Evolutionary conservation across 495 filamentous ascomycete genomes (phyloP).

Genomic region (Hypoxylon cercidicola): DNA sequence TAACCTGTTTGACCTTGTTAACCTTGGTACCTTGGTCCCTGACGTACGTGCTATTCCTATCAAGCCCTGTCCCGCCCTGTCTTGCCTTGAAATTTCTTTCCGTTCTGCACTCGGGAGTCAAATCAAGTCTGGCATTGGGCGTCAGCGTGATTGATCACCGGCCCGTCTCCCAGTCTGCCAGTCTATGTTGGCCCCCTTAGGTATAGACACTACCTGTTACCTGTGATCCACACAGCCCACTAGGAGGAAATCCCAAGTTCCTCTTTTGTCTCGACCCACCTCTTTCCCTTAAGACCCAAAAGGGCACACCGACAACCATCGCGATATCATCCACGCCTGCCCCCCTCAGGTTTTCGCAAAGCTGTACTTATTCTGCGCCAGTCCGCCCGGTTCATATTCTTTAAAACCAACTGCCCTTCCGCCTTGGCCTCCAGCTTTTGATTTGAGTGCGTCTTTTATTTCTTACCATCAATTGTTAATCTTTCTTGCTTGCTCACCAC

Average conservation of each 20-base stretch:
- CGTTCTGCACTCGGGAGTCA: slow-evolving; percentile 9
- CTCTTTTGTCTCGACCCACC: slow-evolving; percentile 33
- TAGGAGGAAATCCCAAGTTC: slow-evolving; percentile 23
- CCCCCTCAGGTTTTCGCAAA: slow-evolving; percentile 7
- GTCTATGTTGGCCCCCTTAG: slow-evolving; percentile 12
- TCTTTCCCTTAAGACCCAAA: slow-evolving; percentile 34
- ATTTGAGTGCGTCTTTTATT: slow-evolving; percentile 12
- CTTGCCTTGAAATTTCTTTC: slow-evolving; percentile 13
- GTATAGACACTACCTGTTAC: neutral
- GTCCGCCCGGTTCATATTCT: neutral
- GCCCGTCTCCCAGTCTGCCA: slow-evolving; percentile 29
- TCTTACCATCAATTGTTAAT: slow-evolving; percentile 8
- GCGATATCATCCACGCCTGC: slow-evolving; percentile 38
- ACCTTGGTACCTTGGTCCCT: neutral
- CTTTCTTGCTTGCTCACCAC: slow-evolving; percentile 15
- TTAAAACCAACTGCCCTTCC: slow-evolving; percentile 18
- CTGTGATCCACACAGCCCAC: slow-evolving; percentile 35
- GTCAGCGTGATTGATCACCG: slow-evolving; percentile 27
- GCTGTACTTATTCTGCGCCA: slow-evolving; percentile 19
- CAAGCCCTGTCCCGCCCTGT: slow-evolving; percentile 2
- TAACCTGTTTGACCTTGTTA: neutral
- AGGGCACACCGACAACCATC: slow-evolving; percentile 44
- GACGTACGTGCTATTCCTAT: slow-evolving; percentile 4
- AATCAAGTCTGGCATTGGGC: slow-evolving; percentile 2
- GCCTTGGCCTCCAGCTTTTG: slow-evolving; percentile 2